Base-by-base conservation (phyloP, 306 rosid genomes). In the Alnus rubra region DNA sequence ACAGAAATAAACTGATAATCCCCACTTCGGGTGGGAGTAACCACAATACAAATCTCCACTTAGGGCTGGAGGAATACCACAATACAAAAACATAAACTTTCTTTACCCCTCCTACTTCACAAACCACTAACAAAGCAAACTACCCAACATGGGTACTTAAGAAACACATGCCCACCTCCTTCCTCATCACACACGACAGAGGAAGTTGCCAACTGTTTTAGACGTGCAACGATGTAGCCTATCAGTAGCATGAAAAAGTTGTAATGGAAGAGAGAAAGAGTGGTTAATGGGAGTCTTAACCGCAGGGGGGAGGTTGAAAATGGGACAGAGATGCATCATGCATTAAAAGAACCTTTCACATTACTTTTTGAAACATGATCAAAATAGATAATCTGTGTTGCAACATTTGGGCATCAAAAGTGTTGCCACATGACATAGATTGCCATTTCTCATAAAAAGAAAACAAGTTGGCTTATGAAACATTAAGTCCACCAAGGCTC, bases 371-470 rank as follows among this genome's bases (percentile, higher is more conserved):
- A 44, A 45, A 68, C 52, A 68, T 1, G 73, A 37, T 39, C 30
- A 44, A 31, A 28, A 62, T 62, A 12, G 68, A 62, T 31, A 62
- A 31, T 30, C 15, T 12, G 48, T 15, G 45, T 39, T 64, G 44
- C 19, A 19, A 64, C 48, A 35, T 13, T 35, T 63, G 44, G 31
- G 23, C 69, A 7, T 63, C 18, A 35, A 63, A 31, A 33, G 33
- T 63, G 18, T 15, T 31, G 28, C 65, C 55, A 31, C 73, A 10
- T 1, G 55, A 51, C 78, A 71, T 19, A 49, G 39, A 23, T 59
- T 69, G 37, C 56, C 76, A 71, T 63, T 19, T 63, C 74, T 58
- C 48, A 64, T 9, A 48, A 14, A 64, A 64, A 23, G 14, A 64
- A 64, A 64, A 63, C n/a, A 33, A 33, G 5, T 14, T 16, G 19